Base-by-base conservation (phyloP, 2,329 filamentous ascomycete genomes). In the Arthrobotrys sphaeroides region DNA sequence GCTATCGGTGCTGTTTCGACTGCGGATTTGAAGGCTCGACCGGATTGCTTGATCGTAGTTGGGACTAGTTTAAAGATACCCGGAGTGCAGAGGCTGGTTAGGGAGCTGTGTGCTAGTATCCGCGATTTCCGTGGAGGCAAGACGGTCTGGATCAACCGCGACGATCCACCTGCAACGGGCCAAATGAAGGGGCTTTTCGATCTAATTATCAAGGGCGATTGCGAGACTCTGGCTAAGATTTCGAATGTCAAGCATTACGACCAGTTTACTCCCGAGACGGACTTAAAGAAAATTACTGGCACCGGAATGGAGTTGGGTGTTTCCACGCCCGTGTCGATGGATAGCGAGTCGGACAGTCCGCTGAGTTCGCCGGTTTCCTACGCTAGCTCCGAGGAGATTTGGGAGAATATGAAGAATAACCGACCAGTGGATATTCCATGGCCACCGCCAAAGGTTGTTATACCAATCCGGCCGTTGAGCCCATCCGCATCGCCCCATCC, bases 61-160 rank as follows among this genome's bases (percentile, higher is more conserved):
- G 95, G 95, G 61, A 99, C 95, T 1, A 97, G 92, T 72, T 85
- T 99, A 79, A 98, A 98, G 82, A 94, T 99, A 57, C 94, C 94
- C 0, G 95, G 95, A 6, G 93, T 97, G 45, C 89, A 92, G 76
- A 88, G 94, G 64, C 90, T 99, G 69, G 93, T 94, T 72, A 91
- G 91, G 81, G 94, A 97, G 82, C 89, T 98, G 87, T 97, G 93
- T 82, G 89, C 90, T 57, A 90, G 93, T 31, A 92, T 96, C n/a
- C 88, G 94, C 76, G 89, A 90, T 79, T 89, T 93, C 65, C 89
- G 88, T 78, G 91, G 96, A 79, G 94, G 94, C 0, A 88, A 97
- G 72, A 93, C 94, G 0, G 90, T 96, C 57, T 99, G 94, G 93
- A 92, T 99, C 83, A 98, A 98, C 83, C 88, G 93, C 64, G 93